Evolutionary conservation across 2,329 filamentous ascomycete species (phyloP).

Genomic region (Clonostachys rhizophaga): DNA sequence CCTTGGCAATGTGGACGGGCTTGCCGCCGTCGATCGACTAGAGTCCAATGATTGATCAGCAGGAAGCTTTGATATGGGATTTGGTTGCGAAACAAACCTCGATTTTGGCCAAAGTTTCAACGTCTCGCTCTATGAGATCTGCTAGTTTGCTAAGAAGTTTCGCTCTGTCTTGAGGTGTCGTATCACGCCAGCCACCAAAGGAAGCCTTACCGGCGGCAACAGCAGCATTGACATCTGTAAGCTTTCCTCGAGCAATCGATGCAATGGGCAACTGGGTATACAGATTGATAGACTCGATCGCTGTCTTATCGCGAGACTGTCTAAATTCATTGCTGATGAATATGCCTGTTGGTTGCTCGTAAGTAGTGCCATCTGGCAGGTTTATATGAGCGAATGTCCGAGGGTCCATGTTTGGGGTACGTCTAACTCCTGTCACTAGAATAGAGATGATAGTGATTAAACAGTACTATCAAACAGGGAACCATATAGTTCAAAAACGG

Average conservation of each 20-base stretch:
- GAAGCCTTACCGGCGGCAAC: slow-evolving; percentile 51
- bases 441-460: neutral
- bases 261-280: slow-evolving; percentile 7
- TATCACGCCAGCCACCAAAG: slow-evolving; percentile 26
- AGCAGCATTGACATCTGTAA: slow-evolving; percentile 16
- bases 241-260: slow-evolving; percentile 12
- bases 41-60: neutral
- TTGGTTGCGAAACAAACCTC: slow-evolving; percentile 58
- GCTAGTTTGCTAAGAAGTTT: slow-evolving; percentile 67
- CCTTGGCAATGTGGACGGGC: slow-evolving; percentile 1
- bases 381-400: too few species aligned
- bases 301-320: neutral
- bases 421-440: neutral
- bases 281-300: neutral
- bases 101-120: slow-evolving; percentile 36
- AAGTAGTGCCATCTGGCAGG: neutral
- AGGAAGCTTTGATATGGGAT: neutral
- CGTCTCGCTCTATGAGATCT: slow-evolving; percentile 63
- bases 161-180: slow-evolving; percentile 62
- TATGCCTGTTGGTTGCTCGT: slow-evolving; percentile 1
- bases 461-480: neutral
- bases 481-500: too few species aligned
- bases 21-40: slow-evolving; percentile 1
- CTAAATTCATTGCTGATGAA: slow-evolving; percentile 3
- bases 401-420: neutral